These are phyloP conservation scores for Lentinula detonsa DNA, from an alignment of 768 basidiomycete species.

Conservation along the genomic window DNA sequence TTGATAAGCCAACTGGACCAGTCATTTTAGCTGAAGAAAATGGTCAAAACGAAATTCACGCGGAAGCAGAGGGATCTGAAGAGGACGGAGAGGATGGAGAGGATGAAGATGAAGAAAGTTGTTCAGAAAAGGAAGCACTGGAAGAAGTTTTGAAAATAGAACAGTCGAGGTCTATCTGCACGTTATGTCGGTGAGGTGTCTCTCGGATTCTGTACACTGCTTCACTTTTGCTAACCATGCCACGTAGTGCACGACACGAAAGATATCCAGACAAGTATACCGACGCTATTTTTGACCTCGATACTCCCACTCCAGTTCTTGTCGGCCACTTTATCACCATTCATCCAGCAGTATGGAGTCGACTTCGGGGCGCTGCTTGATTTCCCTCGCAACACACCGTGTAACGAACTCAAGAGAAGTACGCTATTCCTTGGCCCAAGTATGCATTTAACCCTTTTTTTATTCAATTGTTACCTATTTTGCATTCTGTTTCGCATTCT, in stretches of 20 bases:
- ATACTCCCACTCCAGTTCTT: not conserved
- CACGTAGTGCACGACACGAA: not conserved
- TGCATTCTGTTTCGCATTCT: not conserved
- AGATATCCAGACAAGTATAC: not conserved
- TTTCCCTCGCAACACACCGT: too few species aligned
- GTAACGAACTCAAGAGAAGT: too few species aligned
- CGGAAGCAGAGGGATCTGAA: not conserved
- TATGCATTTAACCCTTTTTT: too few species aligned
- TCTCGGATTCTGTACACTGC: not conserved
- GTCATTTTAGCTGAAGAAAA: not conserved
- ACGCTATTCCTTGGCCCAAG: too few species aligned
- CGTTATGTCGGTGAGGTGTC: slow-evolving; percentile 1
- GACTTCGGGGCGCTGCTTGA: not conserved
- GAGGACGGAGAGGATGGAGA: not conserved
- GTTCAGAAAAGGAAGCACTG: not conserved
- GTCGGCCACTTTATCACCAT: not conserved
- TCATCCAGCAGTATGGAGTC: not conserved
- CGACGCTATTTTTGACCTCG: not conserved
- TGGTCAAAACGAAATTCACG: not conserved
- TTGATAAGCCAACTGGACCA: not conserved
- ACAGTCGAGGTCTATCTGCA: not conserved
- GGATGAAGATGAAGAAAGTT: not conserved
- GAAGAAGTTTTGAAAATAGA: not conserved
- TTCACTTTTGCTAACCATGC: not conserved
- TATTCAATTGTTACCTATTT: not conserved